phyloP scores from a whole-genome alignment of 139 green algal species.

The Raphidocelis subcapitata region DNA sequence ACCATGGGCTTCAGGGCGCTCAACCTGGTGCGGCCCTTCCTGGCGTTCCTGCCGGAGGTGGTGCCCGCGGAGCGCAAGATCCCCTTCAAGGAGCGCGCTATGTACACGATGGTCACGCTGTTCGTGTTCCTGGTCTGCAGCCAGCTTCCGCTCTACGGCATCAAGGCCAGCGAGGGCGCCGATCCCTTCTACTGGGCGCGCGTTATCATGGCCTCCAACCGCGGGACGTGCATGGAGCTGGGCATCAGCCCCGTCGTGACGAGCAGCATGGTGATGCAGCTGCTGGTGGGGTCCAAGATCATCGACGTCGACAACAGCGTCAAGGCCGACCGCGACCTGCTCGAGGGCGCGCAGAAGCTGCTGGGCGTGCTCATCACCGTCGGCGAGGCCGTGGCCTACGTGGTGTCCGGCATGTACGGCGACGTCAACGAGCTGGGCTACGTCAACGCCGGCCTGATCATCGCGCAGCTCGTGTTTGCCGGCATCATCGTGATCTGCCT shows the following conservation, averaged over 20 bases:
- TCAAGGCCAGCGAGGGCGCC: conserved; percentile 79
- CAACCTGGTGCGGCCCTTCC: conserved; percentile 87
- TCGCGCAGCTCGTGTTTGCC: conserved; percentile 96
- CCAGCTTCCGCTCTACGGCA: conserved; percentile 97
- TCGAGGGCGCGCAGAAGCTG: conserved; percentile 97
- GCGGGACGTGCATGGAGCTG: conserved; percentile 98
- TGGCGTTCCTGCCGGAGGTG: conserved; percentile 88
- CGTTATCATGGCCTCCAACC: conserved; percentile 97
- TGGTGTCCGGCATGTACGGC: conserved; percentile 98
- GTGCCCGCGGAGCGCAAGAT: conserved; percentile 51
- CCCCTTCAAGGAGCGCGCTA: conserved; percentile 84
- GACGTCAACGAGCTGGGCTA: conserved; percentile 92
- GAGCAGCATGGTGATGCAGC: conserved; percentile 96
- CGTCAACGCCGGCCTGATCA: conserved; percentile 94
- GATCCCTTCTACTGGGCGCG: conserved; percentile 99
- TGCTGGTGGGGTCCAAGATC: conserved; percentile 96
- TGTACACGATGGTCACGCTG: conserved; percentile 93
- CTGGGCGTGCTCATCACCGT: conserved; percentile 99
- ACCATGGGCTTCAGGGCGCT: conserved; percentile 52
- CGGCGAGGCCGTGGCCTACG: conserved; percentile 98
- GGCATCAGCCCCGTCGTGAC: conserved; percentile 98
- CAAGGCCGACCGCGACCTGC: conserved; percentile 93
- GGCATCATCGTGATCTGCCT: conserved; percentile 99
- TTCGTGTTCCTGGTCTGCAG: conserved; percentile 99
- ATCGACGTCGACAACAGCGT: conserved; percentile 98